phyloP scores from a whole-genome alignment of 331 rosid species.

The Quercus tomentella region DNA sequence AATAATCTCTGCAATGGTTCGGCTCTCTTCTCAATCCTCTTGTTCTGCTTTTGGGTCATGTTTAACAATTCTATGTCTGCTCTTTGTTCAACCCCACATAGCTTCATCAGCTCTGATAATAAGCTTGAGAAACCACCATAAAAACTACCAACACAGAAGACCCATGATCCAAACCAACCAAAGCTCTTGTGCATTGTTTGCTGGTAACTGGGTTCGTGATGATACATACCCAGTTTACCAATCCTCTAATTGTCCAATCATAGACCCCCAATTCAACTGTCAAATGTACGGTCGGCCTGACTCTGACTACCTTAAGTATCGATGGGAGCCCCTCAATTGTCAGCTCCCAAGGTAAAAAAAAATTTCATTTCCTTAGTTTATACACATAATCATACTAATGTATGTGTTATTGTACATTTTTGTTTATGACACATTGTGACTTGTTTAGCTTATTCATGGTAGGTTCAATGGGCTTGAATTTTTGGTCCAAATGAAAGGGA shows the following conservation, averaged over 20 bases:
- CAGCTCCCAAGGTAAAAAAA: constrained; percentile 83
- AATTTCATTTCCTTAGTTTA: not conserved
- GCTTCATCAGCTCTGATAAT: constrained; percentile 54
- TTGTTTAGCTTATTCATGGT: constrained; percentile 44
- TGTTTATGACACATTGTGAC: constrained; percentile 21
- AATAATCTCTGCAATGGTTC: constrained; percentile 38
- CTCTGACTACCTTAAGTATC: constrained; percentile 68
- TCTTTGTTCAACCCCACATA: constrained; percentile 33
- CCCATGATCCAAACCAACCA: constrained; percentile 76
- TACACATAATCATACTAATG: too few relatives aligned
- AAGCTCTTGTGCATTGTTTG: constrained; percentile 68
- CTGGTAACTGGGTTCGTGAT: constrained; percentile 83
- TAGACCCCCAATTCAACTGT: constrained; percentile 90
- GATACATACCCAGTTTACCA: constrained; percentile 77
- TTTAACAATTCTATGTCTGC: constrained; percentile 18
- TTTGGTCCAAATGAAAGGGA: constrained; percentile 69
- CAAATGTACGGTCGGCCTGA: constrained; percentile 93
- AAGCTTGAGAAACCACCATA: constrained; percentile 60
- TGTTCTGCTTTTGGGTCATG: constrained; percentile 4
- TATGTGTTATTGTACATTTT: not conserved
- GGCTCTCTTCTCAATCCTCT: constrained; percentile 11
- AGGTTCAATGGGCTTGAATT: constrained; percentile 92
- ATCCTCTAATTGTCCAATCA: constrained; percentile 64
- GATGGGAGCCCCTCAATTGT: constrained; percentile 90
- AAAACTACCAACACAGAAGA: constrained; percentile 34